A percentile compares a stretch with the other conserved stretches of the same genome.
Conservation (phyloP, 2,329 filamentous ascomycete species). For the Epichloe coenophiala region DNA sequence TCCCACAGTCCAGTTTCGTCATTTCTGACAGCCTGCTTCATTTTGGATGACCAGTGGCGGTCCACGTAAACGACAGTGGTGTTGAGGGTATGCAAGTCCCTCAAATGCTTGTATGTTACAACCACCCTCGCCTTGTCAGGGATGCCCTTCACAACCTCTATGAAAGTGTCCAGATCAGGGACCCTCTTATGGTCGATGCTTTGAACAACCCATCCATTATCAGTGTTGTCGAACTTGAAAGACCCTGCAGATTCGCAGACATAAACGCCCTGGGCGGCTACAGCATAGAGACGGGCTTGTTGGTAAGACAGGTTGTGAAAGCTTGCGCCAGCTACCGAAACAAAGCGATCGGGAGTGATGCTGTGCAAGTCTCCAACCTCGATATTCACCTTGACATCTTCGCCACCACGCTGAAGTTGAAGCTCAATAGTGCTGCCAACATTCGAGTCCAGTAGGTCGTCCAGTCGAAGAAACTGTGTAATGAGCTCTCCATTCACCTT, state of each 20-base stretch:
- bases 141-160: constrained; percentile 79
- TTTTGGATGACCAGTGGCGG: constrained; percentile 90
- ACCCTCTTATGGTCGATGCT: constrained; percentile 86
- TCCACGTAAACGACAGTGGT: constrained; percentile 88
- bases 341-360: constrained; percentile 92
- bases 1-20: constrained; percentile 89
- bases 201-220: constrained; percentile 89
- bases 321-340: constrained; percentile 82
- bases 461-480: constrained; percentile 71
- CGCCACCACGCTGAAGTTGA: constrained; percentile 75
- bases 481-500: constrained; percentile 89
- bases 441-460: constrained; percentile 80
- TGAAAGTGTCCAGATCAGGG: constrained; percentile 74
- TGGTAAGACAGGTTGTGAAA: constrained; percentile 98
- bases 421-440: constrained; percentile 69
- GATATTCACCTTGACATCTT: constrained; percentile 75
- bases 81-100: constrained; percentile 87
- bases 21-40: constrained; percentile 84
- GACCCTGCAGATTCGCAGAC: constrained; percentile 91
- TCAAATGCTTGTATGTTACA: constrained; percentile 87
- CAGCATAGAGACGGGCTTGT: constrained; percentile 88
- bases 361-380: constrained; percentile 79
- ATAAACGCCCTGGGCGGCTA: constrained; percentile 83
- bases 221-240: constrained; percentile 82
- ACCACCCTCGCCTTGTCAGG: constrained; percentile 76